Evolutionary conservation across 352 stramenopile species (phyloP).

Genomic region (Phytophthora chlamydospora): DNA sequence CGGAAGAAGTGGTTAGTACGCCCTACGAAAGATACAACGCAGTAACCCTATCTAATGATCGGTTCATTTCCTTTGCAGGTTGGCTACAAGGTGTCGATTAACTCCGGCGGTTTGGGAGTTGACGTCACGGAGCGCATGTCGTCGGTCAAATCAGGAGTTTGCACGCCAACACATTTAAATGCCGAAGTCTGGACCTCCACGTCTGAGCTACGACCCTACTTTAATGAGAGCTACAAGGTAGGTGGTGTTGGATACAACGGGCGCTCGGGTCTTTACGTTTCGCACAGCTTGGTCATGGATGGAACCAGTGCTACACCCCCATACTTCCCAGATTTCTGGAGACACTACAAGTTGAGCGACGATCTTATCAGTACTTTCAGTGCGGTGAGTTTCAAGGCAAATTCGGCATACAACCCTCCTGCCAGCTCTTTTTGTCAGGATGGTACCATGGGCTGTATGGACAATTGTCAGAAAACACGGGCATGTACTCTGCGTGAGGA

Average conservation of each 20-base stretch:
- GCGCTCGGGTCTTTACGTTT: constrained; percentile 48
- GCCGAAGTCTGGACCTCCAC: constrained; percentile 49
- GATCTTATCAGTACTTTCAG: constrained; percentile 37
- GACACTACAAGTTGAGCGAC: constrained; percentile 43
- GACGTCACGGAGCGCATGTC: constrained; percentile 28
- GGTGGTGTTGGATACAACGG: constrained; percentile 42
- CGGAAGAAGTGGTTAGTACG: constrained; percentile 34
- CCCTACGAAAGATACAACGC: no score
- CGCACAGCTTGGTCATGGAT: constrained; percentile 35
- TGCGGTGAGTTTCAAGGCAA: constrained; percentile 23
- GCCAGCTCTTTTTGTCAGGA: constrained; percentile 26
- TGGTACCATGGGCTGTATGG: constrained; percentile 44
- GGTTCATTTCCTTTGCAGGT: neutral
- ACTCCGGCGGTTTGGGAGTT: neutral
- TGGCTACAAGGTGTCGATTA: constrained; percentile 24
- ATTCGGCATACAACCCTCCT: constrained; percentile 39
- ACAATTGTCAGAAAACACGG: constrained; percentile 44
- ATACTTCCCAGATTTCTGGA: constrained; percentile 51
- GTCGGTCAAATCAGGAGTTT: constrained; percentile 32
- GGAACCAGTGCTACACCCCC: constrained; percentile 7
- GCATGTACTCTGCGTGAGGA: constrained; percentile 46
- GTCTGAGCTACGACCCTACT: constrained; percentile 32
- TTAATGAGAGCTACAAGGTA: constrained; percentile 43
- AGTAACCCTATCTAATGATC: no score
- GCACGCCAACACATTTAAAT: constrained; percentile 56